phyloP scores from a whole-genome alignment of 2,329 filamentous ascomycete genomes.

The Trichoderma guizhouense region DNA sequence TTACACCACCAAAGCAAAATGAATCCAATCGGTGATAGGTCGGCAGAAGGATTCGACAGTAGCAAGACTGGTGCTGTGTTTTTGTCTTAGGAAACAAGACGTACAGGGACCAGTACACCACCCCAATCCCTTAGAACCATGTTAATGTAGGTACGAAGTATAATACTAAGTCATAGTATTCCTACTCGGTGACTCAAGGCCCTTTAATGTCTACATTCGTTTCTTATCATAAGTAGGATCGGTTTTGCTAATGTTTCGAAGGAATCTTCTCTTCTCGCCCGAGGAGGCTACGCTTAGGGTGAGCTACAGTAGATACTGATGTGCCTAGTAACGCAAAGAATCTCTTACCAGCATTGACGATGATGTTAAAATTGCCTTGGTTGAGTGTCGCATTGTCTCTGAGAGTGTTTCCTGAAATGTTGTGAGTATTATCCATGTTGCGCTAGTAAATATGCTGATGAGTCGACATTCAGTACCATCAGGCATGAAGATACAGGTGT shows the following conservation, averaged over 20 bases:
- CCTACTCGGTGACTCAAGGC: neutral
- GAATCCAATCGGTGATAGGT: too few species aligned
- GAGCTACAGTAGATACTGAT: neutral
- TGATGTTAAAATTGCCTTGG: neutral
- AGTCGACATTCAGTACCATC: neutral
- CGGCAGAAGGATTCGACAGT: too few species aligned
- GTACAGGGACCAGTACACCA: too few species aligned
- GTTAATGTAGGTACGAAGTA: too few species aligned
- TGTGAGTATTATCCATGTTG: neutral
- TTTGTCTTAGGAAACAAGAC: too few species aligned
- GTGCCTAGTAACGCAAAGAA: neutral
- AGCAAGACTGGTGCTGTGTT: too few species aligned
- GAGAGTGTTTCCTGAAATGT: neutral
- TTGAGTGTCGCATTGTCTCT: neutral
- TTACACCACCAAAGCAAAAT: too few species aligned
- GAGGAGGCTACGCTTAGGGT: neutral
- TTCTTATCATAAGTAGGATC: neutral
- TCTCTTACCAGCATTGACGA: neutral
- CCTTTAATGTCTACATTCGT: neutral
- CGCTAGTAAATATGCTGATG: neutral
- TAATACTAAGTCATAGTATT: too few species aligned
- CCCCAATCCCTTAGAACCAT: too few species aligned
- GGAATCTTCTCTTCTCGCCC: neutral
- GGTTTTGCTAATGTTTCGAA: neutral
- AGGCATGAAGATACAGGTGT: neutral